Evolutionary conservation across 2,329 filamentous ascomycete genomes (phyloP), one percentile per base, ranked within the genome.

Genomic region (Diaporthe amygdali): DNA sequence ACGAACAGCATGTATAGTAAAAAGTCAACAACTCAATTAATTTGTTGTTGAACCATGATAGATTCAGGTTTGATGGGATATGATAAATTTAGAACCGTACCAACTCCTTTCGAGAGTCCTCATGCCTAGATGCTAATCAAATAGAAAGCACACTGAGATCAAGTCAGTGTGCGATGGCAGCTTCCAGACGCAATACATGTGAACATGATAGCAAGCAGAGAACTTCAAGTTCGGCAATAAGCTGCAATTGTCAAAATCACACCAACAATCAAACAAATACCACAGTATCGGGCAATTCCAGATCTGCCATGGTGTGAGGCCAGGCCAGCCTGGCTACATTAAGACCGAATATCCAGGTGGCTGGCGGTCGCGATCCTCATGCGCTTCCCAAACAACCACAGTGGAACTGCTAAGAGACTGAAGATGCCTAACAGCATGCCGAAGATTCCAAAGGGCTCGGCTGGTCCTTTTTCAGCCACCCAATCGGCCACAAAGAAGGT

Each of bases 381-480:
- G 12, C 81, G 74, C 75, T 83, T 83, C 9, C 81, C 81, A 17
- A 68, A 78, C 22, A 79, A 52, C 75, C 80, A 79, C 1, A 83
- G 69, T 0, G 82, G 81, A 14, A 83, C 71, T 1, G 77, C 77
- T 8, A 84, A 27, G 15, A 84, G 64, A 1, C 81, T 76, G 74
- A 89, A 88, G 0, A 87, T 32, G 0, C 84, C 86, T 84, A 88
- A 84, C 2, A 88, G 74, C 77, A 85, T 84, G 0, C 83, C 85
- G 72, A 88, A 88, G 3, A 88, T 82, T 0, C 87, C 87, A 76
- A 89, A 89, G 0, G 86, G 83, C 66, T 86, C 78, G 0, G 86
- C 82, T 1, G 82, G 74, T 0, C 87, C 87, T 0, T 75, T 76
- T 0, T 78, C 59, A 1, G 78, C 74, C 0, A 87, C 80, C 87